These are phyloP conservation scores for Euphorbia pulcherrima DNA, from an alignment of 345 rosid species.

Conservation along the genomic window DNA sequence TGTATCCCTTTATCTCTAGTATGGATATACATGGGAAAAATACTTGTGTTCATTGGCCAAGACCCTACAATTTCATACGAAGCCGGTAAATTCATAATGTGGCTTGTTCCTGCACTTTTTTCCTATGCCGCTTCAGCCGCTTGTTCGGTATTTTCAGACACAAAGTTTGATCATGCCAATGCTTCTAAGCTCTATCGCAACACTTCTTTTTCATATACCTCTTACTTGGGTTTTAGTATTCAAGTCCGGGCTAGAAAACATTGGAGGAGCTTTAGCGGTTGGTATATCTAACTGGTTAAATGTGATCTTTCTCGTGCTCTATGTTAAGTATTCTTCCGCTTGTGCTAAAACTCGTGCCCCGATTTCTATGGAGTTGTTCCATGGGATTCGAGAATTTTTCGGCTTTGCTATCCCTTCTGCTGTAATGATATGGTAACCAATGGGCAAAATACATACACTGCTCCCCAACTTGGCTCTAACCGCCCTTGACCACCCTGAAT, in stretches of 20 bases:
- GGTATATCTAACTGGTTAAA: slow-evolving; percentile 54
- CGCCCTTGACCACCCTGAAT: too few species aligned
- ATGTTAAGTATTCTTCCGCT: slow-evolving; percentile 42
- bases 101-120: slow-evolving; percentile 59
- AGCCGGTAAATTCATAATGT: slow-evolving; percentile 49
- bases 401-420: slow-evolving; percentile 70
- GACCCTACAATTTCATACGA: slow-evolving; percentile 53
- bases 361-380: slow-evolving; percentile 41
- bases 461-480: too few species aligned
- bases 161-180: slow-evolving; percentile 55
- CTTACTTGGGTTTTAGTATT: slow-evolving; percentile 58
- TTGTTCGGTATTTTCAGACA: slow-evolving; percentile 50
- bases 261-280: slow-evolving; percentile 51
- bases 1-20: slow-evolving; percentile 54
- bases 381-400: slow-evolving; percentile 51
- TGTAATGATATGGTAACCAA: slow-evolving; percentile 57
- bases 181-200: slow-evolving; percentile 44
- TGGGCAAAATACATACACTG: too few species aligned
- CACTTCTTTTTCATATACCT: slow-evolving; percentile 42
- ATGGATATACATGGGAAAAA: slow-evolving; percentile 52
- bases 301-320: slow-evolving; percentile 41
- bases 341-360: slow-evolving; percentile 45
- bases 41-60: slow-evolving; percentile 51
- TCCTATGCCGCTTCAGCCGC: slow-evolving; percentile 59
- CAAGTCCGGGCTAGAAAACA: slow-evolving; percentile 38